Evolutionary conservation across 2,329 filamentous ascomycete species (phyloP), one percentile per base, ranked within the genome.

Genomic region (Pestalotiopsis sp.): DNA sequence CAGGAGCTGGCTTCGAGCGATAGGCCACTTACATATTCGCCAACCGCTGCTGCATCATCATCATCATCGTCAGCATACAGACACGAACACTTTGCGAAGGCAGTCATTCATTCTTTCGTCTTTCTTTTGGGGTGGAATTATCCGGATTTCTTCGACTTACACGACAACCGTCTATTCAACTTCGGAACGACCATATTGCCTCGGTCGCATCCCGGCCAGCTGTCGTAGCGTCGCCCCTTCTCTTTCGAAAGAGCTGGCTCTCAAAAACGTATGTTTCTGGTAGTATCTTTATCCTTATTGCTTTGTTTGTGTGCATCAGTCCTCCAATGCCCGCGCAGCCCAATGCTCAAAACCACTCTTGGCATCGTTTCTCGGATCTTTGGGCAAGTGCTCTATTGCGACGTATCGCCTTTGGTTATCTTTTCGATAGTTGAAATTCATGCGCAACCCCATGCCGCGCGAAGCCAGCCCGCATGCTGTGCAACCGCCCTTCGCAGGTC

Each of bases 11-110:
- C 36, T 64, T 62, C 27, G 61, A 64, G 38, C 38, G 25, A 52
- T 31, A 64, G 61, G 61, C 61, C n/a, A 45, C 61, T 52, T 64
- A 64, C 61, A 64, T 64, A 62, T 36, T 27, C 57, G 57, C 57
- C 23, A 59, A 13, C 27, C 25, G 57, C 57, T 27, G 23, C 57
- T 36, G 57, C 23, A 59, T 27, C 23, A 36, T 36, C 31, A 36
- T 36, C 31, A 36, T 36, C 31, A 36, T 36, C 31, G 31, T 36
- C 31, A 36, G 31, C 31, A 27, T 27, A 27, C 59, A 38, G 59
- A 41, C 59, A 62, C 59, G 36, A 62, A 36, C 31, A 38, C 23
- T 41, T 36, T 13, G 59, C 36, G 17, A 14, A 62, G 31, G 38
- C 59, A 39, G 17, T 23, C 36, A 62, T 38, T 23, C 59, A 62